phyloP scores from a whole-genome alignment of 2,329 filamentous ascomycete species.

The Colletotrichum simmondsii region DNA sequence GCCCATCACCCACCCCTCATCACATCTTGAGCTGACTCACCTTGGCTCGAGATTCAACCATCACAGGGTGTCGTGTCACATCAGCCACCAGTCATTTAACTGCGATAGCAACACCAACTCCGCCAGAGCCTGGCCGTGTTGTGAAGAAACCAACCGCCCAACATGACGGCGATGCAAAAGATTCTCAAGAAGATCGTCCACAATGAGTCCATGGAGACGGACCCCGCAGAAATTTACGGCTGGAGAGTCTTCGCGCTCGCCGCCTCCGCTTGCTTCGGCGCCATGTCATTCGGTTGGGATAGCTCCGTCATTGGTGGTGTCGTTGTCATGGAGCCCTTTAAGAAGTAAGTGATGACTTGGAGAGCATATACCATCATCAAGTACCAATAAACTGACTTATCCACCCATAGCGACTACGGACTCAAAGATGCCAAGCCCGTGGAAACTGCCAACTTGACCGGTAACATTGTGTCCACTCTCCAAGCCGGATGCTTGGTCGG shows the following conservation, averaged over 20 bases:
- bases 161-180: slow-evolving; percentile 31
- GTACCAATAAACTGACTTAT: slow-evolving; percentile 55
- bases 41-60: slow-evolving; percentile 21
- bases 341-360: slow-evolving; percentile 50
- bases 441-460: slow-evolving; percentile 36
- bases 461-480: slow-evolving; percentile 40
- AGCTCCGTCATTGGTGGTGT: slow-evolving; percentile 77
- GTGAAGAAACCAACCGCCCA: slow-evolving; percentile 19
- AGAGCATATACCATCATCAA: no score
- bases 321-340: slow-evolving; percentile 68
- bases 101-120: slow-evolving; percentile 22
- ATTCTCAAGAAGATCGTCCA: slow-evolving; percentile 56
- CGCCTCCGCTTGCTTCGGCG: slow-evolving; percentile 63
- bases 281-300: slow-evolving; percentile 69
- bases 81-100: neutral
- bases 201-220: slow-evolving; percentile 71
- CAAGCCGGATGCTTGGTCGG: slow-evolving; percentile 45
- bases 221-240: slow-evolving; percentile 76
- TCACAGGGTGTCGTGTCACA: slow-evolving; percentile 17
- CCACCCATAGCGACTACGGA: slow-evolving; percentile 50
- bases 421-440: slow-evolving; percentile 25
- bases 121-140: slow-evolving; percentile 32
- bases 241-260: slow-evolving; percentile 75
- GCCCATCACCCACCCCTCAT: neutral
- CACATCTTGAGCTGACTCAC: neutral